Conservation (phyloP, 148 eudicot genomes). For the Dianthus caryophyllus region DNA sequence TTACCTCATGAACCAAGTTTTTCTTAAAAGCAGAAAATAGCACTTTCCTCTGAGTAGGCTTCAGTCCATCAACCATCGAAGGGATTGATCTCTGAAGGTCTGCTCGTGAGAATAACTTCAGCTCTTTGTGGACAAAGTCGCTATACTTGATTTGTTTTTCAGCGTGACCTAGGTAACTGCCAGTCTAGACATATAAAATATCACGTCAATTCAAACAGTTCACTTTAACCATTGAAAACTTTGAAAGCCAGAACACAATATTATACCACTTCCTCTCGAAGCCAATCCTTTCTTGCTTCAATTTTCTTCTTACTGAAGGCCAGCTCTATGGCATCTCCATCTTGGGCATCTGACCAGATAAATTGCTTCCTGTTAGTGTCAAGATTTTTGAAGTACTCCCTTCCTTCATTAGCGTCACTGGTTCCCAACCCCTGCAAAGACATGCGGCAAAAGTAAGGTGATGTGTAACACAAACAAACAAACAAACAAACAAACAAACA, state of each 20-base stretch:
- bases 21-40: constrained; percentile 80
- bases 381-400: constrained; percentile 68
- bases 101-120: constrained; percentile 82
- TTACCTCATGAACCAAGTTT: constrained; percentile 57
- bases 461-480: neutral
- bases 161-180: constrained; percentile 59
- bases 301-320: constrained; percentile 97
- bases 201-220: neutral
- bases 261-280: constrained; percentile 72
- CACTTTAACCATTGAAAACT: neutral
- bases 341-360: constrained; percentile 67
- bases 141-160: constrained; percentile 64
- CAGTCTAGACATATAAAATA: constrained; percentile 49
- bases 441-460: neutral
- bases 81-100: constrained; percentile 96
- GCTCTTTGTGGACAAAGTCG: constrained; percentile 93
- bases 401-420: constrained; percentile 70
- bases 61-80: constrained; percentile 86
- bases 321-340: constrained; percentile 89
- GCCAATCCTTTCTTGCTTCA: constrained; percentile 96
- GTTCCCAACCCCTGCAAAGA: constrained; percentile 87
- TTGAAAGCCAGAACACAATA: neutral
- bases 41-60: constrained; percentile 99
- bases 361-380: constrained; percentile 67
- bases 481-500: too few species aligned